Percentiles rank a stretch among this genome's conserved stretches.
Conservation (phyloP, 1,139 yeast species). For the Groenewaldozyma auringiensis region DNA sequence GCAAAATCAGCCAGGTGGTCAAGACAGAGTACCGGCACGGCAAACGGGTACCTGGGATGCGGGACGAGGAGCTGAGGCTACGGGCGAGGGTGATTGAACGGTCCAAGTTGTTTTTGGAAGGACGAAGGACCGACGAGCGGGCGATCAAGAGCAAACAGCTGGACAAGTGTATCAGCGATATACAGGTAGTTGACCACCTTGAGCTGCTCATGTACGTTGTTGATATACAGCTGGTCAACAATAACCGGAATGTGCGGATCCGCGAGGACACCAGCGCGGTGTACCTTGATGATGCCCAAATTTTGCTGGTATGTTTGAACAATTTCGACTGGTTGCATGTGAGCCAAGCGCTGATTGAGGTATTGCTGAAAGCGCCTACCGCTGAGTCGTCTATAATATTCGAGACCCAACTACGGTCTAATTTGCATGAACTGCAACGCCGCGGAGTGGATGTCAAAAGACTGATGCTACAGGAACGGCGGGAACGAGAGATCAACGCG, state of each 20-base stretch:
- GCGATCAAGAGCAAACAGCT: constrained; percentile 9
- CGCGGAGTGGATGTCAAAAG: constrained; percentile 36
- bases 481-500: constrained; percentile 8
- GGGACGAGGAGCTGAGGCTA: constrained; percentile 8
- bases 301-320: constrained; percentile 17
- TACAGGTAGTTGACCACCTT: constrained; percentile 25
- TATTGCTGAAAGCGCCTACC: constrained; percentile 26
- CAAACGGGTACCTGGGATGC: constrained; percentile 5
- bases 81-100: constrained; percentile 23
- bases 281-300: background rate
- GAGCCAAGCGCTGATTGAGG: constrained; percentile 29
- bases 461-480: constrained; percentile 23
- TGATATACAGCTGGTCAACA: background rate
- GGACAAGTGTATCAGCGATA: constrained; percentile 15
- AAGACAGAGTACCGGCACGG: constrained; percentile 12
- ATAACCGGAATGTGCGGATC: background rate
- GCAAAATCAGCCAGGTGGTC: constrained; percentile 22
- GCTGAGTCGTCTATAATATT: constrained; percentile 35
- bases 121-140: constrained; percentile 17
- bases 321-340: constrained; percentile 34
- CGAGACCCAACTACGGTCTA: constrained; percentile 31
- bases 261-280: constrained; percentile 1
- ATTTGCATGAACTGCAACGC: constrained; percentile 27
- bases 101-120: constrained; percentile 28
- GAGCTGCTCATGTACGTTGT: constrained; percentile 11